Percentiles rank a stretch among this genome's conserved stretches.
These are phyloP conservation scores for Gnomoniopsis sp. DNA, from an alignment of 2,329 filamentous ascomycete species.

Conservation along the genomic window DNA sequence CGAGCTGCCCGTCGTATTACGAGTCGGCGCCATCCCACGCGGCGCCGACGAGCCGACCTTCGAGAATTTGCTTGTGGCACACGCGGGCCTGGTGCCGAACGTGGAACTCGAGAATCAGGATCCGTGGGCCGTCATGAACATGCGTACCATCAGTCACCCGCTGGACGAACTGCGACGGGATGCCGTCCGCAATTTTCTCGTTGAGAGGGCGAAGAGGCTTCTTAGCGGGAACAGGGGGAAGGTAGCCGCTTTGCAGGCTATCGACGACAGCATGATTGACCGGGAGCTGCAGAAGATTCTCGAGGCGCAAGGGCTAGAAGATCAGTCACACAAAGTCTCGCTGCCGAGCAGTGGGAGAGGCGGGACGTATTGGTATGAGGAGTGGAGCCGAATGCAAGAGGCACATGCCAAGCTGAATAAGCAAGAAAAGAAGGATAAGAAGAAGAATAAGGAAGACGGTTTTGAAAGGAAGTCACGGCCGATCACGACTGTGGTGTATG, in stretches of 20 bases:
- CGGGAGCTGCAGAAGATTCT: constrained; percentile 19
- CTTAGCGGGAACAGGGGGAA: constrained; percentile 18
- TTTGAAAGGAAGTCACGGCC: constrained; percentile 22
- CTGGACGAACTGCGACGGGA: constrained; percentile 48
- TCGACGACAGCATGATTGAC: constrained; percentile 20
- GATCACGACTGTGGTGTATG: constrained; percentile 74
- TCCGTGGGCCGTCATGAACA: constrained; percentile 83
- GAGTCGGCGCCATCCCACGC: constrained; percentile 58
- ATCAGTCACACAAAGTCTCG: constrained; percentile 20
- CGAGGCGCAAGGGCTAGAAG: constrained; percentile 14
- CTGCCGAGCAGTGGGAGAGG: constrained; percentile 40
- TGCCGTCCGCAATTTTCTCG: constrained; percentile 30
- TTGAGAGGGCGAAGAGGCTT: constrained; percentile 28
- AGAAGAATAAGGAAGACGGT: constrained; percentile 48
- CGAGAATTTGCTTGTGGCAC: constrained; percentile 71
- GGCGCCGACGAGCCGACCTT: constrained; percentile 17
- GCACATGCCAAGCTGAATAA: constrained; percentile 24
- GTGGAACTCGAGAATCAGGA: constrained; percentile 68
- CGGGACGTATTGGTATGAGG: constrained; percentile 66
- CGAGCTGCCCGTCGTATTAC: constrained; percentile 72
- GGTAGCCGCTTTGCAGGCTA: constrained; percentile 10
- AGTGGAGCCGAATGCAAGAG: constrained; percentile 53
- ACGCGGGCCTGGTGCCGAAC: constrained; percentile 80
- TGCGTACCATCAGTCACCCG: constrained; percentile 71
- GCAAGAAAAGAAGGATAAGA: constrained; percentile 38